Conservation (phyloP, 306 rosid genomes). For the Chamaecrista fasciculata region DNA sequence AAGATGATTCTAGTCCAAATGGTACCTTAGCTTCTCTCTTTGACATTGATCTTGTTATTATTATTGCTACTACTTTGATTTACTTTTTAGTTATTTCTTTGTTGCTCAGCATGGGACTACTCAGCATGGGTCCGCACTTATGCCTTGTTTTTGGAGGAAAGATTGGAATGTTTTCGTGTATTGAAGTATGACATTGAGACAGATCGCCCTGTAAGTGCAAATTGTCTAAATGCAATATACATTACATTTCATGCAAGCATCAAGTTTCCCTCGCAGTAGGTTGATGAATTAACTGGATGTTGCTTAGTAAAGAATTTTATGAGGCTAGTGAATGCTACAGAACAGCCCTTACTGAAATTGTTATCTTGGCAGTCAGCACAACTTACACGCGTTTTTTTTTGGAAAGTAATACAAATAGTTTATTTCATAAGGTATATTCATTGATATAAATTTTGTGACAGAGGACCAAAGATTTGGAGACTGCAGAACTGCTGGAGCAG, state of each 20-base stretch:
- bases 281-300: constrained; percentile 15
- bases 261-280: background rate
- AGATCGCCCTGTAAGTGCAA: constrained; percentile 78
- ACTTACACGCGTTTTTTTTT: background rate
- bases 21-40: constrained; percentile 47
- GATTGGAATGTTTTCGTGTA: constrained; percentile 95
- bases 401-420: background rate
- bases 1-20: constrained; percentile 97
- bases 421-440: background rate
- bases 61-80: background rate
- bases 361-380: background rate
- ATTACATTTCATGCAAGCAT: background rate
- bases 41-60: background rate
- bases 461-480: constrained; percentile 97
- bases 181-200: constrained; percentile 87
- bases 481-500: constrained; percentile 86
- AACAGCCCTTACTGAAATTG: background rate
- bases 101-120: constrained; percentile 89
- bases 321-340: background rate
- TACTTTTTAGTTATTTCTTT: constrained; percentile 22
- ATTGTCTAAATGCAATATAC: background rate
- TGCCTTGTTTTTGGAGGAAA: constrained; percentile 98
- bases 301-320: background rate
- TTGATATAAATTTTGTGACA: constrained; percentile 46
- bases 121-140: constrained; percentile 95